Evolutionary conservation across 495 filamentous ascomycete species (phyloP), one percentile per base, ranked within the genome.

Genomic region (Penicillium cataractarum): DNA sequence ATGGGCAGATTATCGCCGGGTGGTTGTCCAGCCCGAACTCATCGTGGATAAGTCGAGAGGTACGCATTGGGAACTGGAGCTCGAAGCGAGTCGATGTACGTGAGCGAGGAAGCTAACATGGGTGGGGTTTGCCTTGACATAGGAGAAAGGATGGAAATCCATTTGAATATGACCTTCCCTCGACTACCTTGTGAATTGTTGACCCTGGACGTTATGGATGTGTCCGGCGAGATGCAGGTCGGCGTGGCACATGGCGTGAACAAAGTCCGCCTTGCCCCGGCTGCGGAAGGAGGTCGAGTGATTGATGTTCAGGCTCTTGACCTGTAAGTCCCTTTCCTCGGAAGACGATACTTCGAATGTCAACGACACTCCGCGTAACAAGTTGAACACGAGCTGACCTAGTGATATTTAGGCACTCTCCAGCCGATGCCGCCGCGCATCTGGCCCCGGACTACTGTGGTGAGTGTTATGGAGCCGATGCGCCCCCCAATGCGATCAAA

Each of bases 101-200:
- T 17, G 8, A 15, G 55, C 37, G 32, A 44, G 6, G 8, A 32
- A 29, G 39, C 55, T 58, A 29, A 48, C 55, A 19, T 29, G 42
- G 24, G 33, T n/a, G 5, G 21, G 26, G 2, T 29, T 53, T 48
- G 40, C 10, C 53, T 37, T 35, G n/a, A 58, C 24, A 67, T 68
- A 94, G 91, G 92, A 68, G 92, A 99, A 81, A 90, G 92, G 74
- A 97, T 99, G 92, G 95, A 98, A 68, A 99, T 99, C 63, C 92
- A 97, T 74, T 84, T 99, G 79, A 99, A 99, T 82, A 91, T 99
- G 65, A 94, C 91, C 21, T 99, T 99, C 76, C 95, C 96, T 6
- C 88, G 88, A 33, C 82, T 99, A 32, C 95, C 95, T 33, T 99
- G 95, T 80, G 93, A 98, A 76, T 87, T 99, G 51, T 78, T 98